Percentiles rank a stretch among this genome's conserved stretches.
These are phyloP conservation scores for Phytophthora sansomeana DNA, from an alignment of 352 stramenopile genomes.

Conservation along the genomic window DNA sequence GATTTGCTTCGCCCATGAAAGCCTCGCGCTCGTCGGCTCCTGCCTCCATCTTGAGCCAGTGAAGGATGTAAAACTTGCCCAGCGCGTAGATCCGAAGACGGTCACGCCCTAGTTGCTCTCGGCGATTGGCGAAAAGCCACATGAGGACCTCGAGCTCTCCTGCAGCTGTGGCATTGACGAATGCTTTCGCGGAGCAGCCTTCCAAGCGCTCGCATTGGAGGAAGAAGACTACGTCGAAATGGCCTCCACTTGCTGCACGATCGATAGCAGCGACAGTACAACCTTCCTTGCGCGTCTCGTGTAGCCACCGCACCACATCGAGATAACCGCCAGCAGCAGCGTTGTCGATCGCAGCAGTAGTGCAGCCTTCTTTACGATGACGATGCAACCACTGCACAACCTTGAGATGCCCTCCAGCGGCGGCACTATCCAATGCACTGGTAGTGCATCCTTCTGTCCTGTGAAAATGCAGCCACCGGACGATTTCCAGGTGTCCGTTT, in stretches of 20 bases:
- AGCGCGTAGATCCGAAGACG: conserved; percentile 41
- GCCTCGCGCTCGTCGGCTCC: conserved; percentile 24
- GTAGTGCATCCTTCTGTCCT: conserved; percentile 26
- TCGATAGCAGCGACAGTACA: conserved; percentile 34
- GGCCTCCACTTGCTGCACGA: conserved; percentile 25
- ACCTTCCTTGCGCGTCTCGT: conserved; percentile 22
- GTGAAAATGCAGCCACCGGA: conserved; percentile 56
- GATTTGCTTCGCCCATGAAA: conserved; percentile 26
- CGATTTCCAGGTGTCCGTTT: conserved; percentile 48
- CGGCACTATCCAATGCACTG: conserved; percentile 27
- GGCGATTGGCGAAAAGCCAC: conserved; percentile 37
- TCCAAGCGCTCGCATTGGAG: conserved; percentile 28
- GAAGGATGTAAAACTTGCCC: conserved; percentile 42
- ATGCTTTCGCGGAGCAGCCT: conserved; percentile 29
- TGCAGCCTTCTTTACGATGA: conserved; percentile 34
- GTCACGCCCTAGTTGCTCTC: conserved; percentile 34
- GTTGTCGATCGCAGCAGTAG: conserved; percentile 31
- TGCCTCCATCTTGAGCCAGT: conserved; percentile 39
- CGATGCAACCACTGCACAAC: conserved; percentile 39
- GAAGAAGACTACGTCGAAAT: conserved; percentile 33
- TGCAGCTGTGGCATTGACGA: conserved; percentile 39
- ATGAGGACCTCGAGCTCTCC: conserved; percentile 44
- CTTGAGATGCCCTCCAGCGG: conserved; percentile 22
- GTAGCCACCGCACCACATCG: conserved; percentile 28
- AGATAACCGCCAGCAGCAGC: conserved; percentile 25